phyloP scores from a whole-genome alignment of 2,329 filamentous ascomycete genomes.

The Calonectria fujianensis region DNA sequence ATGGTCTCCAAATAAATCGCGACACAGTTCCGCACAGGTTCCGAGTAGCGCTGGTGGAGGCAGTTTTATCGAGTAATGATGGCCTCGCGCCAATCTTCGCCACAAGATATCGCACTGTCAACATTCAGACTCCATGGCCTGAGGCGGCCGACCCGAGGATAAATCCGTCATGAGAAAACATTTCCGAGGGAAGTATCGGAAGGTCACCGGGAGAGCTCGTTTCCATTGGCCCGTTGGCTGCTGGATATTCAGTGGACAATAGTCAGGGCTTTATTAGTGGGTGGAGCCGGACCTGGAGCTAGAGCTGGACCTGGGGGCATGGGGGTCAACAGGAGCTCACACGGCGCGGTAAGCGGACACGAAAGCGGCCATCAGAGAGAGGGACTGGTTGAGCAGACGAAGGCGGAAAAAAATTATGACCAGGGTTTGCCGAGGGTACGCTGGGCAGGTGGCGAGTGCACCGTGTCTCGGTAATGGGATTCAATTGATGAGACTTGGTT shows the following conservation, averaged over 20 bases:
- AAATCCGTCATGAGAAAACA: conserved; percentile 1
- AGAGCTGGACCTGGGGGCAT: conserved; percentile 19
- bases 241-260: conserved; percentile 18
- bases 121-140: neutral
- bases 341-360: conserved; percentile 40
- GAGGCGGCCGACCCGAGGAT: conserved; percentile 18
- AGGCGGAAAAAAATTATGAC: conserved; percentile 28
- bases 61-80: conserved; percentile 23
- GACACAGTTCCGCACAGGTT: neutral
- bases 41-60: conserved; percentile 1
- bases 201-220: conserved; percentile 27
- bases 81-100: neutral
- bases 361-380: conserved; percentile 30
- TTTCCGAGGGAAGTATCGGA: conserved; percentile 25
- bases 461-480: neutral
- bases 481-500: neutral
- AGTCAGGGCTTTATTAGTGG: conserved; percentile 39
- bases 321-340: conserved; percentile 36
- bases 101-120: conserved; percentile 19
- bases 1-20: neutral
- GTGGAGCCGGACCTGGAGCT: conserved; percentile 46
- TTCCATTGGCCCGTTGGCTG: conserved; percentile 33
- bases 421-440: conserved; percentile 41
- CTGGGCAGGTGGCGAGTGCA: neutral
- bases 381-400: conserved; percentile 15